A percentile compares a stretch with the other conserved stretches of the same genome.
Conservation (phyloP, 2,329 filamentous ascomycete species). For the Epichloe gansuensis region DNA sequence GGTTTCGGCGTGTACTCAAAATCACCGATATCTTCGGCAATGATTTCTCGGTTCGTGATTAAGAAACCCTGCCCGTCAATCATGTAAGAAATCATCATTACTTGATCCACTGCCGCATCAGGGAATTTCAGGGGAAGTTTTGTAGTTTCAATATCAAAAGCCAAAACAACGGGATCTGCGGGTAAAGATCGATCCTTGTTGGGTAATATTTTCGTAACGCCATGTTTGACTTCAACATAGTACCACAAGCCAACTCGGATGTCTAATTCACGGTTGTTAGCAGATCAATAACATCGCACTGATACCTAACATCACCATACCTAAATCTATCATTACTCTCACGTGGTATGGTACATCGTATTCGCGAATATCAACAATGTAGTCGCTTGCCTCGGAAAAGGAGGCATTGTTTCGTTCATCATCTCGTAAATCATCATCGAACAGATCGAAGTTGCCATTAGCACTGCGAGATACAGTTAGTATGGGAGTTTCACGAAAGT, state of each 20-base stretch:
- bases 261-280: slow-evolving; percentile 39
- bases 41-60: slow-evolving; percentile 95
- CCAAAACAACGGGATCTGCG: slow-evolving; percentile 94
- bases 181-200: slow-evolving; percentile 79
- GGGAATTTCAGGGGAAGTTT: slow-evolving; percentile 98
- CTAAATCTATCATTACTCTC: slow-evolving; percentile 90
- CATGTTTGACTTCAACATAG: slow-evolving; percentile 85
- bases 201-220: slow-evolving; percentile 67
- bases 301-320: slow-evolving; percentile 28
- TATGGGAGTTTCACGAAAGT: neutral
- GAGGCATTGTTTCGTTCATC: slow-evolving; percentile 64
- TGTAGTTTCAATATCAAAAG: slow-evolving; percentile 97
- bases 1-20: slow-evolving; percentile 98
- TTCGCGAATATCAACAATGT: slow-evolving; percentile 95
- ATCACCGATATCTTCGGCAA: slow-evolving; percentile 92
- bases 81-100: slow-evolving; percentile 99
- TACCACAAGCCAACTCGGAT: slow-evolving; percentile 97
- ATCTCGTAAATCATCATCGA: slow-evolving; percentile 79
- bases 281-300: neutral
- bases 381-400: slow-evolving; percentile 85
- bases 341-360: slow-evolving; percentile 99
- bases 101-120: slow-evolving; percentile 83
- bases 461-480: slow-evolving; percentile 33
- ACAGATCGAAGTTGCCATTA: slow-evolving; percentile 81
- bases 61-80: slow-evolving; percentile 96